Percentiles rank a stretch among this genome's conserved stretches.
Evolutionary conservation across 108 stramenopile species (phyloP).

Genomic region (Nitzschia palea): DNA sequence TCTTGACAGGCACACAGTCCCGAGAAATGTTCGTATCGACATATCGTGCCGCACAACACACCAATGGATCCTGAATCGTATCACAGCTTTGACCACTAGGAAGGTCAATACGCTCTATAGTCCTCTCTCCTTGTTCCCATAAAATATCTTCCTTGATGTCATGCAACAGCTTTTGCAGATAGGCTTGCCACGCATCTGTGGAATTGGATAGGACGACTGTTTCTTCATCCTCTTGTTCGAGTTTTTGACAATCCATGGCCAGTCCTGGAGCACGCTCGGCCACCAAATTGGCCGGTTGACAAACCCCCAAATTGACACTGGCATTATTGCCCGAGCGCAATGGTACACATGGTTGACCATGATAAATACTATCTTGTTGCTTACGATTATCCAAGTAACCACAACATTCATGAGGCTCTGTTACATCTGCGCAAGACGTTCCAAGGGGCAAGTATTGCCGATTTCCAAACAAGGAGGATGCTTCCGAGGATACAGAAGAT

Average conservation of each 20-base stretch:
- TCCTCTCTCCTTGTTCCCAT: background rate
- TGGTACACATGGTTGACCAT: constrained; percentile 1
- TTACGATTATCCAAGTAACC: background rate
- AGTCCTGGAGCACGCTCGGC: background rate
- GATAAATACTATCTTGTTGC: background rate
- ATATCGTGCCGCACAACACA: constrained; percentile 1
- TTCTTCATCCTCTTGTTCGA: background rate
- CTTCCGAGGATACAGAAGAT: too few relatives aligned
- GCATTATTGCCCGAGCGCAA: background rate
- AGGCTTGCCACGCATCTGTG: background rate
- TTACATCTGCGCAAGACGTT: background rate
- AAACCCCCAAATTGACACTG: background rate
- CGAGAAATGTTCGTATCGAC: too few relatives aligned
- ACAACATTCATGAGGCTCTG: background rate
- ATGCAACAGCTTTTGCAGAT: background rate
- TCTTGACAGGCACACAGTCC: too few relatives aligned
- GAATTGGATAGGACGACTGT: too few relatives aligned
- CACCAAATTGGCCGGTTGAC: constrained; percentile 5
- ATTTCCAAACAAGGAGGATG: too few relatives aligned
- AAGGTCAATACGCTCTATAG: background rate
- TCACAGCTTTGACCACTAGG: background rate
- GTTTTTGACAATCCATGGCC: background rate
- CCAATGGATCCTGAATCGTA: background rate
- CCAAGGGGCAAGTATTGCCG: background rate
- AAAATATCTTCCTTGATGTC: background rate